These are phyloP conservation scores for Chytriomyces sp. DNA, from an alignment of 192 early-diverging fungal species.

Conservation along the genomic window DNA sequence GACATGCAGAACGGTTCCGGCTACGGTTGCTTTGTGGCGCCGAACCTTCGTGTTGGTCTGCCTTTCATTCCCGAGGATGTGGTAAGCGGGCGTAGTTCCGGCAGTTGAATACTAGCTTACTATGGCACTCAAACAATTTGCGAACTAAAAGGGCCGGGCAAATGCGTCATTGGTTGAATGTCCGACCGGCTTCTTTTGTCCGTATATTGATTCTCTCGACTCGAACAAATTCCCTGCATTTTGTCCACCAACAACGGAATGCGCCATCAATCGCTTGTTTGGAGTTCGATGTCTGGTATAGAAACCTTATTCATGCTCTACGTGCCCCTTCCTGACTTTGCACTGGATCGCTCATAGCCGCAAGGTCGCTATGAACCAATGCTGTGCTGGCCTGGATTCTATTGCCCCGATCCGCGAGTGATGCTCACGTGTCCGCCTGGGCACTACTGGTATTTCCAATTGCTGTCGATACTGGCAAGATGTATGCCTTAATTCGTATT, in stretches of 20 bases:
- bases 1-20: too few species aligned
- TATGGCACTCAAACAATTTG: too few species aligned
- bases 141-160: too few species aligned
- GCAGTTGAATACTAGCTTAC: too few species aligned
- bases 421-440: slow-evolving; percentile 22
- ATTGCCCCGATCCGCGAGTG: slow-evolving; percentile 45
- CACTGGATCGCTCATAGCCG: slow-evolving; percentile 23
- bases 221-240: slow-evolving; percentile 27
- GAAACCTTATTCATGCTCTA: neutral
- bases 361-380: slow-evolving; percentile 46
- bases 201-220: slow-evolving; percentile 16
- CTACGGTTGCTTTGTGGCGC: too few species aligned
- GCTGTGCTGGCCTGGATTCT: slow-evolving; percentile 42
- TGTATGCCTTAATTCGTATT: neutral
- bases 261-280: slow-evolving; percentile 34
- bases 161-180: slow-evolving; percentile 7
- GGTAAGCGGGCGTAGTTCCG: too few species aligned
- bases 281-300: slow-evolving; percentile 19
- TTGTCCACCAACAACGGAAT: slow-evolving; percentile 42
- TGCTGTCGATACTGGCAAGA: neutral
- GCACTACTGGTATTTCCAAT: neutral
- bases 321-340: neutral
- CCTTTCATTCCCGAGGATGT: too few species aligned
- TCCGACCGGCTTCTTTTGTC: slow-evolving; percentile 43
- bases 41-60: too few species aligned